A percentile compares a stretch with the other conserved stretches of the same genome.
phyloP scores from a whole-genome alignment of 176 grass and related monocot species.

The Panicum miliaceum region DNA sequence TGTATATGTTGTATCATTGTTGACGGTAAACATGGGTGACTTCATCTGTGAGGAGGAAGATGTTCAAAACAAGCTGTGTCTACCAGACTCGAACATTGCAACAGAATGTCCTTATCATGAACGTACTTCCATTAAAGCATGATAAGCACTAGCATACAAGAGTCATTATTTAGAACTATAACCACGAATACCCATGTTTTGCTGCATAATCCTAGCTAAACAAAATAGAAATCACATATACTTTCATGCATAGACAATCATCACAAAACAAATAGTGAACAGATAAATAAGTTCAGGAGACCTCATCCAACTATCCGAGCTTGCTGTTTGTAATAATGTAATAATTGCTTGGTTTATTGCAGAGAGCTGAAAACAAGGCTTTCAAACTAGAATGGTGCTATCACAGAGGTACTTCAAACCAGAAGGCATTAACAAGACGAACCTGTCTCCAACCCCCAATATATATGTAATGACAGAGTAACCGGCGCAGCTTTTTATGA shows the following conservation, averaged over 20 bases:
- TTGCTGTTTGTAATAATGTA: slow-evolving; percentile 20
- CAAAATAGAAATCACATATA: neutral
- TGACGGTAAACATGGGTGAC: neutral
- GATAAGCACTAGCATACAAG: neutral
- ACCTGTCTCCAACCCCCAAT: slow-evolving; percentile 98
- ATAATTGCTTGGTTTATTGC: neutral
- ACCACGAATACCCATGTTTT: neutral
- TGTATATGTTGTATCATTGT: slow-evolving; percentile 16
- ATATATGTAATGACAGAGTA: slow-evolving; percentile 99
- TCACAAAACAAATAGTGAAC: neutral
- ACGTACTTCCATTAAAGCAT: slow-evolving; percentile 9
- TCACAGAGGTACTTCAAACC: slow-evolving; percentile 16
- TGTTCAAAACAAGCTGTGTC: slow-evolving; percentile 6
- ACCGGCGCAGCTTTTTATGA: slow-evolving; percentile 90
- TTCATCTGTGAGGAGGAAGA: neutral
- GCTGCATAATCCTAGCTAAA: slow-evolving; percentile 16
- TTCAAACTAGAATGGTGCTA: neutral
- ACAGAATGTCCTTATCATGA: slow-evolving; percentile 27
- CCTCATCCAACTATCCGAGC: neutral
- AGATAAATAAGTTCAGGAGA: neutral
- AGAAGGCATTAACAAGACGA: slow-evolving; percentile 20
- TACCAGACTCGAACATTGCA: slow-evolving; percentile 5
- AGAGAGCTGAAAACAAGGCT: slow-evolving; percentile 15
- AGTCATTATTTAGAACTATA: slow-evolving; percentile 3
- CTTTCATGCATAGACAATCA: neutral